Base-by-base conservation (phyloP, 768 basidiomycete species). In the Lactarius trivialis region DNA sequence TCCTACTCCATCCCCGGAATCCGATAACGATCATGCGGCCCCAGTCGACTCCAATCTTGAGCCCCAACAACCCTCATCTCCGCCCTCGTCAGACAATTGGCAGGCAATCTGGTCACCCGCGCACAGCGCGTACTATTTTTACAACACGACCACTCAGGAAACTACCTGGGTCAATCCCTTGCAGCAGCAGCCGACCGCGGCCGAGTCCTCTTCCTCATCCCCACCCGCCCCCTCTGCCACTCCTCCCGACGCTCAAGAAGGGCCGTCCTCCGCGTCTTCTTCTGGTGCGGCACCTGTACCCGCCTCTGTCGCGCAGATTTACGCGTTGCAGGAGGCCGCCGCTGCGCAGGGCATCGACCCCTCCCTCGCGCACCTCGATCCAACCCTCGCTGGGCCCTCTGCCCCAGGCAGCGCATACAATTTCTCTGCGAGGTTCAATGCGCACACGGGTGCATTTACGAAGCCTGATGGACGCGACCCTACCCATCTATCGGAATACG, bases 91-190 rank as follows among this genome's bases (percentile, higher is more conserved):
- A 34, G 67, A 67, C 70, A 58, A 70, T 71, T 93, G 91, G 91
- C 91, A 92, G 72, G 91, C 91, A 39, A 80, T 93, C 33, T 93
- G 80, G 75, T 85, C 90, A 1, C 82, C 89, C 1, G 78, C 85
- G 64, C 83, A 89, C 76, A 88, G 82, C 72, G 79, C 88, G 11
- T 93, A 93, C 75, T 93, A 93, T 73, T 93, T 92, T 77, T 89
- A 80, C 79, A 93, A 92, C 73, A 60, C 83, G 11, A 72, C 75
- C 63, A 91, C 91, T 0, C 78, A 85, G 57, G 84, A 92, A 75
- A 93, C 91, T 19, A 93, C 91, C 2, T 93, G 91, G 91, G 75
- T 76, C 32, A 93, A 93, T 69, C 91, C 91, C 11, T 77, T 93
- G 43, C 76, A 82, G 49, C 74, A n/a, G n/a, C n/a, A n/a, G n/a